phyloP scores from a whole-genome alignment of 2,329 filamentous ascomycete genomes.

The Acrocalymma vagum region DNA sequence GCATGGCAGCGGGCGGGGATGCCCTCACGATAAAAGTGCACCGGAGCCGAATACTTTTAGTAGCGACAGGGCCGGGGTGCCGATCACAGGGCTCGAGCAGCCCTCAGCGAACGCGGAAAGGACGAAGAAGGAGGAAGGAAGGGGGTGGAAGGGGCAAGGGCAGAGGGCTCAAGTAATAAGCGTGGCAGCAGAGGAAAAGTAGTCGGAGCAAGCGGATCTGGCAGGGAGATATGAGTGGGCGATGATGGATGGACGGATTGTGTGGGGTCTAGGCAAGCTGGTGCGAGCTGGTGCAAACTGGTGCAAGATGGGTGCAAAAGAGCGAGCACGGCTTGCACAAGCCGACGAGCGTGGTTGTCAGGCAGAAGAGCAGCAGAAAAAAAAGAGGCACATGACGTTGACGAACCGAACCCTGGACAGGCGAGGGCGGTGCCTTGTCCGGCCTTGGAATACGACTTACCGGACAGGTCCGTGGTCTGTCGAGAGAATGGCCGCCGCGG shows the following conservation, averaged over 20 bases:
- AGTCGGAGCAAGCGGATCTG: slow-evolving; percentile 32
- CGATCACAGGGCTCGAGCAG: no score
- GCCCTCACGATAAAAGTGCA: no score
- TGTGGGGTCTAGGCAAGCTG: no score
- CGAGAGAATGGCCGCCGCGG: no score
- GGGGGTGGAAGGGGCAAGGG: slow-evolving; percentile 9
- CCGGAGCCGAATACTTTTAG: no score
- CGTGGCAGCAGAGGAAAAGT: slow-evolving; percentile 26
- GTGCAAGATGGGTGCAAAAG: no score
- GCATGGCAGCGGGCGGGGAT: no score
- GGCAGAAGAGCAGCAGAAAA: slow-evolving; percentile 13
- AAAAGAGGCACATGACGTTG: slow-evolving; percentile 45
- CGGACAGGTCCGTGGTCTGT: no score
- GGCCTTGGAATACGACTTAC: slow-evolving; percentile 24
- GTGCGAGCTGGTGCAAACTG: background rate
- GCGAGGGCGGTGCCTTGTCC: slow-evolving; percentile 36
- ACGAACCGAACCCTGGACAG: slow-evolving; percentile 27
- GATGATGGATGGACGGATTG: no score
- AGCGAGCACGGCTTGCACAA: no score
- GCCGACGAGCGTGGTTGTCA: slow-evolving; percentile 23
- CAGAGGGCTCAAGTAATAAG: slow-evolving; percentile 11
- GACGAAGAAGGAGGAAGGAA: slow-evolving; percentile 13
- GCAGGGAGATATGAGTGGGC: slow-evolving; percentile 37
- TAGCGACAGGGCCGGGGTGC: no score
- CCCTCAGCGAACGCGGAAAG: slow-evolving; percentile 1